Percentiles rank a stretch among this genome's conserved stretches.
phyloP scores from a whole-genome alignment of 225 moss, liverwort and hornwort species.

The Physcomitrium patens region DNA sequence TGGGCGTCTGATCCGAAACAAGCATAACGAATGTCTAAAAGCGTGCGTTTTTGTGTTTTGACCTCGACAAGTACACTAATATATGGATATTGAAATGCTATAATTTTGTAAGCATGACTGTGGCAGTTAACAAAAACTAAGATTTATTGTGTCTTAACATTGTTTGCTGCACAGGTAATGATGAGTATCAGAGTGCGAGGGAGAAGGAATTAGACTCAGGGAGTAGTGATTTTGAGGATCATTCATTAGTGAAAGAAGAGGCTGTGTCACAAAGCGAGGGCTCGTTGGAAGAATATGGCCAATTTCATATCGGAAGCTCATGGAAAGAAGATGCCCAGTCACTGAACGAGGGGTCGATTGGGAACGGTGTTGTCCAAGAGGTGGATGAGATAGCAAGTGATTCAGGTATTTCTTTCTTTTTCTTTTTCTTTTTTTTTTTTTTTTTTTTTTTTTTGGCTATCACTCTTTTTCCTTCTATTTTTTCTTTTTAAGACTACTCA shows the following conservation, averaged over 20 bases:
- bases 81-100: conserved; percentile 18
- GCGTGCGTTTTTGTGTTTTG: conserved; percentile 30
- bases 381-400: conserved; percentile 35
- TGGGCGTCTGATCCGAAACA: conserved; percentile 25
- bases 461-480: neutral
- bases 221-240: conserved; percentile 50
- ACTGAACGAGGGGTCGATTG: conserved; percentile 30
- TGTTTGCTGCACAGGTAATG: conserved; percentile 44
- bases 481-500: conserved; percentile 18
- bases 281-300: no score
- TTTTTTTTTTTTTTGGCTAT: neutral
- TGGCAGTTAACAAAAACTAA: conserved; percentile 10
- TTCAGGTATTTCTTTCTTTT: conserved; percentile 37
- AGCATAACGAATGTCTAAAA: conserved; percentile 27
- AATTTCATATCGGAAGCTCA: no score
- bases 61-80: conserved; percentile 16
- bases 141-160: conserved; percentile 27
- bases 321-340: no score
- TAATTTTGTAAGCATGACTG: neutral
- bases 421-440: neutral
- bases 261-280: conserved; percentile 32
- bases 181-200: conserved; percentile 48
- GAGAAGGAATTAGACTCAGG: conserved; percentile 40
- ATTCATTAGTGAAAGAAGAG: conserved; percentile 32
- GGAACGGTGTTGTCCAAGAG: conserved; percentile 33